Evolutionary conservation across 2,329 filamentous ascomycete species (phyloP).

Genomic region (Fusarium metavorans): DNA sequence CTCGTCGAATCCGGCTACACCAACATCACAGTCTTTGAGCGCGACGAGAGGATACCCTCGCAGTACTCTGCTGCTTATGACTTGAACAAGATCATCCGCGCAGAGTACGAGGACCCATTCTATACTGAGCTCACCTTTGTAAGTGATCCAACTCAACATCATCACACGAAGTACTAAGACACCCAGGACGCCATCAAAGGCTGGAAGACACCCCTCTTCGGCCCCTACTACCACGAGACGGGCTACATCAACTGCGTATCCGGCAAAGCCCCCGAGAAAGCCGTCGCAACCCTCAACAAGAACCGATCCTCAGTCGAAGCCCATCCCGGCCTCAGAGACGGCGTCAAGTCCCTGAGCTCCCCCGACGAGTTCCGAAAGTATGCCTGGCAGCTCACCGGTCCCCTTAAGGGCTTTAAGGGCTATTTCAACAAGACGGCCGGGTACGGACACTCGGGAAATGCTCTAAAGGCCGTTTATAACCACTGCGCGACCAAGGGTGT

Average conservation of each 20-base stretch:
- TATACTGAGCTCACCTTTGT: conserved; percentile 18
- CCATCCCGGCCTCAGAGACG: conserved; percentile 7
- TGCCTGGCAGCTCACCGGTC: conserved; percentile 11
- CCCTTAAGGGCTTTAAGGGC: conserved; percentile 8
- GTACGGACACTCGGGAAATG: conserved; percentile 5
- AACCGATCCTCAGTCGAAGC: neutral
- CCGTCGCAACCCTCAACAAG: conserved; percentile 6
- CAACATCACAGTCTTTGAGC: conserved; percentile 22
- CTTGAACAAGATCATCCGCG: conserved; percentile 23
- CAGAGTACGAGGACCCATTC: conserved; percentile 24
- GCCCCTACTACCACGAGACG: conserved; percentile 19
- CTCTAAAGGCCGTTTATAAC: conserved; percentile 2
- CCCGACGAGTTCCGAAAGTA: conserved; percentile 10
- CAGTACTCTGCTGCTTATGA: conserved; percentile 20
- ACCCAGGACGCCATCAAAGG: conserved; percentile 12
- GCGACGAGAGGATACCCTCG: conserved; percentile 13
- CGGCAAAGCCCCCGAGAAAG: conserved; percentile 13
- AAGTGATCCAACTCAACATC: neutral
- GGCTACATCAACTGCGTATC: conserved; percentile 21
- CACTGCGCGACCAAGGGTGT: conserved; percentile 7
- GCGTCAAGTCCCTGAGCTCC: neutral
- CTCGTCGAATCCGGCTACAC: conserved; percentile 8
- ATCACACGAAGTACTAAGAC: neutral
- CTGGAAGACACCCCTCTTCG: conserved; percentile 23
- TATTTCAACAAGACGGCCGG: conserved; percentile 14